Percentiles rank a stretch among this genome's conserved stretches.
Conservation (phyloP, 495 filamentous ascomycete genomes). For the Daldinia concentrica region DNA sequence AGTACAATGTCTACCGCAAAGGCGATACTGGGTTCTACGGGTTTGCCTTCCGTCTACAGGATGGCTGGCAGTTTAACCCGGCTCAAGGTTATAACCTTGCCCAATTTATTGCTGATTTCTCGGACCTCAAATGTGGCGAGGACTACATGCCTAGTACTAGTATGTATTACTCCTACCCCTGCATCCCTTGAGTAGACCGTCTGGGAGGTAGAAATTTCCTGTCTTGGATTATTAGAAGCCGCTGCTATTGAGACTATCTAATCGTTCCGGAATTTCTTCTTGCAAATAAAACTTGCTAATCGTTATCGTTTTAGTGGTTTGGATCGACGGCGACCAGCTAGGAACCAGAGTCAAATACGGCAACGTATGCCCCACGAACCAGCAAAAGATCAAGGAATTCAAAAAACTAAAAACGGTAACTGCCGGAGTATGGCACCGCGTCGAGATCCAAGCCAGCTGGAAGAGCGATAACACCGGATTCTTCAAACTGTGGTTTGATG, state of each 20-base stretch:
- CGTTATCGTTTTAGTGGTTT: slow-evolving; percentile 49
- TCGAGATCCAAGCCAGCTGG: slow-evolving; percentile 63
- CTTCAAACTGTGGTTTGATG: slow-evolving; percentile 63
- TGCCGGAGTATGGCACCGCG: slow-evolving; percentile 59
- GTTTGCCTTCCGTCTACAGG: slow-evolving; percentile 62
- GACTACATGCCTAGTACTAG: slow-evolving; percentile 62
- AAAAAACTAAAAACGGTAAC: slow-evolving; percentile 52
- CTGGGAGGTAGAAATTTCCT: too few species aligned
- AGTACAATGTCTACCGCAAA: slow-evolving; percentile 58
- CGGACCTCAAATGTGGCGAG: slow-evolving; percentile 55
- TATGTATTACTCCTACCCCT: background rate
- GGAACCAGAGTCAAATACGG: slow-evolving; percentile 59
- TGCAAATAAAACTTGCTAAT: background rate
- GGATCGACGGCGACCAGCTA: slow-evolving; percentile 59
- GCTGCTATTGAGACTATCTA: too few species aligned
- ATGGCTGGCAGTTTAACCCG: slow-evolving; percentile 60
- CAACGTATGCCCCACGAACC: slow-evolving; percentile 46
- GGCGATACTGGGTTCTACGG: slow-evolving; percentile 65
- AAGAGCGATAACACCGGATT: slow-evolving; percentile 56
- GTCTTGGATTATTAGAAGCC: too few species aligned
- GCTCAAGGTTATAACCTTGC: slow-evolving; percentile 62
- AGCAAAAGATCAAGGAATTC: slow-evolving; percentile 48
- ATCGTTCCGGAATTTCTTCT: too few species aligned
- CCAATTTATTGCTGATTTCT: slow-evolving; percentile 66
- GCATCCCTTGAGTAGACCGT: too few species aligned